Conservation (phyloP, 768 basidiomycete genomes). For the Cystobasidiopsis lactophilus region DNA sequence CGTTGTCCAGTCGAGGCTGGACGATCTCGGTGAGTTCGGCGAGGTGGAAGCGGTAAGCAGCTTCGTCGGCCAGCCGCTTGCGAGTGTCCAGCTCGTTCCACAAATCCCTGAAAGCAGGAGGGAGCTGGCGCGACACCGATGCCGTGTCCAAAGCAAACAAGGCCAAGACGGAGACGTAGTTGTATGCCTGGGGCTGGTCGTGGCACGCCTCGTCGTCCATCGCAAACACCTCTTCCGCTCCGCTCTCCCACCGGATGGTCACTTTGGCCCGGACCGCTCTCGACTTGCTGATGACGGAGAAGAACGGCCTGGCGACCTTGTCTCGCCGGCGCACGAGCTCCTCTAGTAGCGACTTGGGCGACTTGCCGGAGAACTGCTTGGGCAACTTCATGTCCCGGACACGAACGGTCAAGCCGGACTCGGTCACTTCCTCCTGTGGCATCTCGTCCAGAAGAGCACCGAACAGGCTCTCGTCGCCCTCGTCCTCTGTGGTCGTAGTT, state of each 20-base stretch:
- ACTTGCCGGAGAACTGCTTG: slow-evolving; percentile 60
- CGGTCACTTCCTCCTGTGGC: slow-evolving; percentile 36
- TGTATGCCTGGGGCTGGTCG: slow-evolving; percentile 56
- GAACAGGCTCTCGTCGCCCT: slow-evolving; percentile 34
- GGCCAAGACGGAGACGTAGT: slow-evolving; percentile 70
- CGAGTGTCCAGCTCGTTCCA: slow-evolving; percentile 69
- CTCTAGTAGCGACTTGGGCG: slow-evolving; percentile 49
- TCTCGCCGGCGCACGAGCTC: slow-evolving; percentile 40
- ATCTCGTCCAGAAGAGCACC: slow-evolving; percentile 50
- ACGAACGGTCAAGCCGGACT: slow-evolving; percentile 18
- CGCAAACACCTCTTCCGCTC: slow-evolving; percentile 33
- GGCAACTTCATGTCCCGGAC: slow-evolving; percentile 52
- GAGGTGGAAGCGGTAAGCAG: slow-evolving; percentile 49
- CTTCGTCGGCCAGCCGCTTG: slow-evolving; percentile 41
- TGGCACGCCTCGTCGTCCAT: slow-evolving; percentile 66
- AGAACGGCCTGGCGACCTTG: slow-evolving; percentile 51
- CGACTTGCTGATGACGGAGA: slow-evolving; percentile 39
- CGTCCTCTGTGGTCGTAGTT: too few species aligned
- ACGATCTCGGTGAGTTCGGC: slow-evolving; percentile 37
- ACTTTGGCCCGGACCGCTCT: slow-evolving; percentile 53
- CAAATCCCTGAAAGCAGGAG: slow-evolving; percentile 58
- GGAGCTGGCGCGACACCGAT: slow-evolving; percentile 38
- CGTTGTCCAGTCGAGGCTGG: too few species aligned
- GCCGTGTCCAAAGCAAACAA: slow-evolving; percentile 42
- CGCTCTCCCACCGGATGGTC: slow-evolving; percentile 47